phyloP scores from a whole-genome alignment of 2,329 filamentous ascomycete species.

The Thelonectria blattea region DNA sequence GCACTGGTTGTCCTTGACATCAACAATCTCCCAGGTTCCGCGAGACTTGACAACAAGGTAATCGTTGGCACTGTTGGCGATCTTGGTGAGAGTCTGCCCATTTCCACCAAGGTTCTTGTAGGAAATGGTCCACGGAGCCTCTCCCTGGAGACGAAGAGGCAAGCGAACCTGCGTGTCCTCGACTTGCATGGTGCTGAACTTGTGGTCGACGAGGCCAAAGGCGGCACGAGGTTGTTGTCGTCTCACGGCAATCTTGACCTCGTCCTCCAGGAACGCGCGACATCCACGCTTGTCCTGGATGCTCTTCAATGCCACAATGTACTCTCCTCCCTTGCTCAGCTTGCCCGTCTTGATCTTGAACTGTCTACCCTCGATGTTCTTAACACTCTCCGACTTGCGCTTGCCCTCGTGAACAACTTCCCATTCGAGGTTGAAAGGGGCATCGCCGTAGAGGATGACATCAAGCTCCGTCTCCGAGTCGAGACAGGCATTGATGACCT shows the following conservation, averaged over 20 bases:
- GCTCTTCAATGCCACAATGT: conserved; percentile 83
- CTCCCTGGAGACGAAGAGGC: conserved; percentile 84
- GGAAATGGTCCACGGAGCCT: conserved; percentile 80
- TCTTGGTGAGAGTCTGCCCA: conserved; percentile 52
- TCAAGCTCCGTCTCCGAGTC: conserved; percentile 79
- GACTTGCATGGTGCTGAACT: conserved; percentile 74
- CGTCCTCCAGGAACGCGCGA: conserved; percentile 83
- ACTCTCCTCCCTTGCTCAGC: conserved; percentile 84
- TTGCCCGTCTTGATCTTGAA: conserved; percentile 78
- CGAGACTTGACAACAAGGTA: conserved; percentile 67
- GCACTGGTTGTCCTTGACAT: conserved; percentile 80
- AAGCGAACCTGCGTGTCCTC: conserved; percentile 77
- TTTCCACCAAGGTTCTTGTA: conserved; percentile 72
- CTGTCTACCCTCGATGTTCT: conserved; percentile 65
- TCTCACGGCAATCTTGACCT: conserved; percentile 83
- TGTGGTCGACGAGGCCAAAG: conserved; percentile 86
- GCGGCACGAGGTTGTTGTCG: conserved; percentile 85
- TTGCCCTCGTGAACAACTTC: conserved; percentile 91
- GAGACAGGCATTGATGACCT: conserved; percentile 74
- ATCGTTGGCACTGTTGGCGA: conserved; percentile 68
- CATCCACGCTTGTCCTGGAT: conserved; percentile 88
- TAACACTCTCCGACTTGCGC: conserved; percentile 70
- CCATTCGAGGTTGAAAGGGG: conserved; percentile 89
- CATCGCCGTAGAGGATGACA: conserved; percentile 78
- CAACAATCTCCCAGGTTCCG: conserved; percentile 81